phyloP scores from a whole-genome alignment of 129 eudicot species.

The Lactuca saligna region DNA sequence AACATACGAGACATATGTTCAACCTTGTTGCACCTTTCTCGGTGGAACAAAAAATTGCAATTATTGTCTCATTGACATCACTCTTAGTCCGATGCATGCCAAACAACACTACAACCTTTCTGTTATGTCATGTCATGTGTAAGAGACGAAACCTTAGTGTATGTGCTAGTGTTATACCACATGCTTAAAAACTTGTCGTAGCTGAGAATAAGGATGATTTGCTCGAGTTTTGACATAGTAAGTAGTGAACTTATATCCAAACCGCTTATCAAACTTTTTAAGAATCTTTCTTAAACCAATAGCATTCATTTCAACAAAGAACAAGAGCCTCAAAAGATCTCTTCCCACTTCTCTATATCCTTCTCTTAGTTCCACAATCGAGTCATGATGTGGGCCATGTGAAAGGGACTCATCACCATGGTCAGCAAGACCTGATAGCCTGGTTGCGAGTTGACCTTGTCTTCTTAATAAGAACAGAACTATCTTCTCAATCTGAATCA shows the following conservation, averaged over 20 bases:
- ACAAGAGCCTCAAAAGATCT: slow-evolving; percentile 58
- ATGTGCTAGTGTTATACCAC: slow-evolving; percentile 40
- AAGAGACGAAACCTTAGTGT: not conserved
- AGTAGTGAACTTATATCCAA: slow-evolving; percentile 52
- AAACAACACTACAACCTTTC: not conserved
- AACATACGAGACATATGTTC: no score
- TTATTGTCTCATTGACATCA: not conserved
- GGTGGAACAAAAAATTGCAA: not conserved
- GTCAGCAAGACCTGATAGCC: slow-evolving; percentile 41
- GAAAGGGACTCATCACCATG: slow-evolving; percentile 21
- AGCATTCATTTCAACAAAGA: slow-evolving; percentile 62
- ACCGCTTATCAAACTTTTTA: slow-evolving; percentile 64
- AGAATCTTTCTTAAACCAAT: slow-evolving; percentile 61
- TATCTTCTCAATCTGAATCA: slow-evolving; percentile 52
- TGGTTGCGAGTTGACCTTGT: slow-evolving; percentile 60
- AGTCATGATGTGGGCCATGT: slow-evolving; percentile 32
- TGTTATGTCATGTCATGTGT: not conserved
- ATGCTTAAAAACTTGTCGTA: slow-evolving; percentile 62
- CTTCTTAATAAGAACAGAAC: slow-evolving; percentile 46
- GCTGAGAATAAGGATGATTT: slow-evolving; percentile 71
- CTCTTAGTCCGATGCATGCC: not conserved
- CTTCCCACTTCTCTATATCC: slow-evolving; percentile 53
- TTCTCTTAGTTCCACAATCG: slow-evolving; percentile 38
- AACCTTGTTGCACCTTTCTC: not conserved
- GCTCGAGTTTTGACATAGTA: slow-evolving; percentile 70